Base-by-base conservation (phyloP, 345 rosid genomes). In the Capsella bursapastoris region DNA sequence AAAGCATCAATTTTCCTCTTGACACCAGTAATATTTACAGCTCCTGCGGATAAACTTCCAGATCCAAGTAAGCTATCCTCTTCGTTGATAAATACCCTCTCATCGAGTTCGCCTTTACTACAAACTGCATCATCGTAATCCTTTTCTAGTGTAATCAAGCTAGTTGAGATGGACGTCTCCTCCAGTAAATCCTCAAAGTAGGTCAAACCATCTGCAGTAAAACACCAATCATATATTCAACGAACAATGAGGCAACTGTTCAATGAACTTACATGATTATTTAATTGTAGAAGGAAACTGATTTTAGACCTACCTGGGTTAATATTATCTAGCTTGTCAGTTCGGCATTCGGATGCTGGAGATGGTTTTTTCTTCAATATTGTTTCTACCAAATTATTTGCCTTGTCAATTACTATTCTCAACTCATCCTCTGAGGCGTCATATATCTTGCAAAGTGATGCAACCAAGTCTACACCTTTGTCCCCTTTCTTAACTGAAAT, bases 161-260 rank as follows among this genome's bases (percentile, higher is more conserved):
- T 84, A 70, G 86, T 75, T 52, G 83, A 80, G 61, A 92, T 79
- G 66, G 96, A 89, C 55, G 89, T 64, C 69, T 90, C 93, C 27
- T 92, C 97, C 92, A 95, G 80, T 65, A 95, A 86, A 78, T 82
- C 88, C 77, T 85, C 93, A 84, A 86, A 95, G 78, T 87, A 95
- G 76, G 88, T 71, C 86, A 95, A 82, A 73, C 92, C 95, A 83
- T 92, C 99, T 95, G 89, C 80, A 58, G 57, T 43, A 57, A 61
- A 57, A 78, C 40, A 27, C 57, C 68, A 18, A 22, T 22, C 41
- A 60, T n/a, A 45, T 22, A 45, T 6, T 35, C 11, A 0, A 27
- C 52, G 22, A 72, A 43, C 32, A 65, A 51, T 66, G 27, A 68
- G 70, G 68, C 13, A 73, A 67, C 12, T 13, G 32, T 73, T 60